phyloP scores from a whole-genome alignment of 2,329 filamentous ascomycete genomes.

The Exophiala dermatitidis region DNA sequence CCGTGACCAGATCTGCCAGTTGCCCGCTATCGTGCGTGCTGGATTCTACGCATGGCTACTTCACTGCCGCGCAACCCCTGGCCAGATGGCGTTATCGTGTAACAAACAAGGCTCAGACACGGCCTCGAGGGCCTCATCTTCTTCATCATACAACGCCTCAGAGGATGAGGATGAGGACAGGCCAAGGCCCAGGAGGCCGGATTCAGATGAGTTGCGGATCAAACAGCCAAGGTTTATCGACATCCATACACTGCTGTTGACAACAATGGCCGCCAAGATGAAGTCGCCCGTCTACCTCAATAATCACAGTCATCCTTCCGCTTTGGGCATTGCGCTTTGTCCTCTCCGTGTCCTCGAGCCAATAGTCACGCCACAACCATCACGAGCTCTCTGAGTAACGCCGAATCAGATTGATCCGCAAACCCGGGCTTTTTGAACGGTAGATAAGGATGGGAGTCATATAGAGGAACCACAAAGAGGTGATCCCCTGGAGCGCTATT shows the following conservation, averaged over 20 bases:
- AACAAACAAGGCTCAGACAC: background rate
- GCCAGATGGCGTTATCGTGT: background rate
- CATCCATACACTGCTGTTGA: too few relatives aligned
- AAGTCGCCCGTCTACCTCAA: slow-evolving; percentile 1
- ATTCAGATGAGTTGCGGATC: background rate
- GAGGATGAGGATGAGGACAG: background rate
- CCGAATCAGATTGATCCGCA: background rate
- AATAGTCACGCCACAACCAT: slow-evolving; percentile 22
- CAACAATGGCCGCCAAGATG: background rate
- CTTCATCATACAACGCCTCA: too few relatives aligned
- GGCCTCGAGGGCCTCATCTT: too few relatives aligned
- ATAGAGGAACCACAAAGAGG: too few relatives aligned
- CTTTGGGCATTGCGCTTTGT: slow-evolving; percentile 10
- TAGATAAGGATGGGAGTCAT: too few relatives aligned
- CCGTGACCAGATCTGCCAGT: background rate
- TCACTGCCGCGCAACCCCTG: background rate
- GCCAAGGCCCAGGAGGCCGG: background rate
- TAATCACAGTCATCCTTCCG: background rate
- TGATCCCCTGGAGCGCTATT: too few relatives aligned
- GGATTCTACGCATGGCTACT: background rate
- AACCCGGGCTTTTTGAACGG: background rate
- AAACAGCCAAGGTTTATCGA: background rate
- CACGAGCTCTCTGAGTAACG: slow-evolving; percentile 18
- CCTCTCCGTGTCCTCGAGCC: slow-evolving; percentile 7
- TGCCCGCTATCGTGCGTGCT: background rate